Conservation (phyloP, 345 rosid species). For the Carallia pectinifolia region DNA sequence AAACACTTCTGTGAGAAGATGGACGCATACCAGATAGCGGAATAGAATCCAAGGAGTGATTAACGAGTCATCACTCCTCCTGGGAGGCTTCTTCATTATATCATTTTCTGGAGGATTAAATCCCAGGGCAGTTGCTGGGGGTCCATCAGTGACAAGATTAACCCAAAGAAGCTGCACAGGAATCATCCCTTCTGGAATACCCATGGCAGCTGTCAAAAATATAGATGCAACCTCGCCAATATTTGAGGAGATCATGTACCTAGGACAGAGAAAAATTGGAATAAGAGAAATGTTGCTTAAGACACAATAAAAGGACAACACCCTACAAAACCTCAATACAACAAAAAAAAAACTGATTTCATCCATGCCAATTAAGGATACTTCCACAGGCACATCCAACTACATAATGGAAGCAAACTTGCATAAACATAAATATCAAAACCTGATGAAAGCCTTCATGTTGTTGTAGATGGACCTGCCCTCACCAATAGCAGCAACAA, state of each 20-base stretch:
- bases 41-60: constrained; percentile 92
- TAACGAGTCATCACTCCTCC: constrained; percentile 87
- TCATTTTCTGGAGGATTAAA: constrained; percentile 95
- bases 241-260: constrained; percentile 99
- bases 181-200: constrained; percentile 98
- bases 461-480: constrained; percentile 92
- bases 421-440: constrained; percentile 2
- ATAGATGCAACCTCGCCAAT: constrained; percentile 98
- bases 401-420: not conserved
- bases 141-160: constrained; percentile 96
- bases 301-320: not conserved
- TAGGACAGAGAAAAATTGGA: constrained; percentile 20
- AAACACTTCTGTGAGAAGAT: too few species aligned
- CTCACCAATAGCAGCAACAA: constrained; percentile 95
- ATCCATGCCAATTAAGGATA: too few species aligned
- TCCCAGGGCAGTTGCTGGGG: constrained; percentile 97
- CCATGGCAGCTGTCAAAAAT: constrained; percentile 95
- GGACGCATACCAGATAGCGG: constrained; percentile 75
- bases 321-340: not conserved
- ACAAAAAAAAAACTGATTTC: not conserved
- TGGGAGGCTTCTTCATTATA: constrained; percentile 91
- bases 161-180: constrained; percentile 99
- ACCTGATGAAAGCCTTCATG: constrained; percentile 99
- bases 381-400: not conserved
- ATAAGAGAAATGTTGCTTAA: not conserved